phyloP scores from a whole-genome alignment of 2,329 filamentous ascomycete genomes.

The Clonostachys rhizophaga region DNA sequence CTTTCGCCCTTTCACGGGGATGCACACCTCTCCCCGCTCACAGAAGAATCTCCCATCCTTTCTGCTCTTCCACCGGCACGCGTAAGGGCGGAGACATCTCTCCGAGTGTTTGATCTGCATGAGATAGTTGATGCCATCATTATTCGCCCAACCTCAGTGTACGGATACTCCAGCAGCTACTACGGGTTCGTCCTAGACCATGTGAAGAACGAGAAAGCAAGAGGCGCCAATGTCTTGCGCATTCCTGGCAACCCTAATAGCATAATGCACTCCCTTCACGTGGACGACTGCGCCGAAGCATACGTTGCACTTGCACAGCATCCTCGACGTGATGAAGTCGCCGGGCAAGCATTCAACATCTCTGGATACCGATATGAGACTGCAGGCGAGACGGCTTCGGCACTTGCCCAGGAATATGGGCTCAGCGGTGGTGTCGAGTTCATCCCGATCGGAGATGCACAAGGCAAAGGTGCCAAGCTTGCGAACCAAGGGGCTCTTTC shows the following conservation, averaged over 20 bases:
- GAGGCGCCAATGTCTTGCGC: constrained; percentile 12
- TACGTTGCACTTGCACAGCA: constrained; percentile 38
- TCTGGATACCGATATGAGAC: constrained; percentile 39
- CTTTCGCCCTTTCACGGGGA: constrained; percentile 23
- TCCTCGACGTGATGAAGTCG: constrained; percentile 18
- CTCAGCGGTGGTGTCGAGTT: constrained; percentile 22
- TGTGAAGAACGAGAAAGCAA: constrained; percentile 13
- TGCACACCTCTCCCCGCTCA: constrained; percentile 29
- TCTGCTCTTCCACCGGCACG: constrained; percentile 14
- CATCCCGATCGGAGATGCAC: neutral
- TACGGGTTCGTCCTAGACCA: constrained; percentile 32
- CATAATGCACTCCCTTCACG: constrained; percentile 39
- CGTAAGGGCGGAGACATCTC: constrained; percentile 21
- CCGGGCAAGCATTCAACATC: constrained; percentile 38
- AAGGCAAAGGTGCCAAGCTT: neutral
- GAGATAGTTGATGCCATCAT: constrained; percentile 35
- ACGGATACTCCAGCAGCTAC: constrained; percentile 37
- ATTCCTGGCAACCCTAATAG: constrained; percentile 25
- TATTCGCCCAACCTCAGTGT: constrained; percentile 40
- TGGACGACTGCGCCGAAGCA: constrained; percentile 43
- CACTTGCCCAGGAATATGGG: constrained; percentile 32
- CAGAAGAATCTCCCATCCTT: constrained; percentile 31
- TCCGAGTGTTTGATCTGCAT: constrained; percentile 23
- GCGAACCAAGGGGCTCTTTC: constrained; percentile 6
- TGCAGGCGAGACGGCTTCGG: constrained; percentile 25